Evolutionary conservation across 1,284 basidiomycete genomes (phyloP).

Genomic region (Coriolopsis trogii): DNA sequence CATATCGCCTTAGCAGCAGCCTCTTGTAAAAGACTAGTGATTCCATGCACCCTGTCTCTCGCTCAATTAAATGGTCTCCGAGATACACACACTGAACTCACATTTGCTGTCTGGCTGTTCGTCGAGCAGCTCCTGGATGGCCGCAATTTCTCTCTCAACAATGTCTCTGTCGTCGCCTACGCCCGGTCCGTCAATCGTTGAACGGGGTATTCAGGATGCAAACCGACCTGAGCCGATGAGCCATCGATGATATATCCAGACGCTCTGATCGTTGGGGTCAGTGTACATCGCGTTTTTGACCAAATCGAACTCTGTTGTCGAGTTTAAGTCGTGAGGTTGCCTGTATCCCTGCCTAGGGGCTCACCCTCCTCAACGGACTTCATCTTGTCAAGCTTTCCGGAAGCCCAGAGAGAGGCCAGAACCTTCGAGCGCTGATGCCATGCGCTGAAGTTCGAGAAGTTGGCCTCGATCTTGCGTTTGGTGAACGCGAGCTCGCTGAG

Average conservation of each 20-base stretch:
- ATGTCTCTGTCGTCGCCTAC: constrained; percentile 54
- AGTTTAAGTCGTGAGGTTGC: too few relatives aligned
- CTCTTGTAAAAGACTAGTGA: constrained; percentile 84
- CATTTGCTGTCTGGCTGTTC: constrained; percentile 96
- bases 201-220: background rate
- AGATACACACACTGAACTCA: constrained; percentile 32
- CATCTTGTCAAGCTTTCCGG: constrained; percentile 50
- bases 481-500: constrained; percentile 81
- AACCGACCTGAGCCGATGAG: constrained; percentile 75
- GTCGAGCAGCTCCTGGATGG: constrained; percentile 86
- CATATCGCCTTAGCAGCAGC: constrained; percentile 52
- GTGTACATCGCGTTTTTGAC: constrained; percentile 96
- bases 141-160: constrained; percentile 77
- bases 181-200: background rate
- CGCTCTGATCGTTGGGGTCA: constrained; percentile 94
- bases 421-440: constrained; percentile 98
- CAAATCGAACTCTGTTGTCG: constrained; percentile 80
- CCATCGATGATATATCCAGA: constrained; percentile 99
- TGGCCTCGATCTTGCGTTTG: constrained; percentile 87
- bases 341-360: constrained; percentile 17
- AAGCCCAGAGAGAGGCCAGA: constrained; percentile 68
- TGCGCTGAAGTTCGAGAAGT: constrained; percentile 97
- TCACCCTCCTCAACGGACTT: constrained; percentile 69
- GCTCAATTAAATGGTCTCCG: background rate
- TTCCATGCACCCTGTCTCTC: constrained; percentile 84